Conservation (phyloP, 1,284 basidiomycete genomes). For the Puccinia coronata region DNA sequence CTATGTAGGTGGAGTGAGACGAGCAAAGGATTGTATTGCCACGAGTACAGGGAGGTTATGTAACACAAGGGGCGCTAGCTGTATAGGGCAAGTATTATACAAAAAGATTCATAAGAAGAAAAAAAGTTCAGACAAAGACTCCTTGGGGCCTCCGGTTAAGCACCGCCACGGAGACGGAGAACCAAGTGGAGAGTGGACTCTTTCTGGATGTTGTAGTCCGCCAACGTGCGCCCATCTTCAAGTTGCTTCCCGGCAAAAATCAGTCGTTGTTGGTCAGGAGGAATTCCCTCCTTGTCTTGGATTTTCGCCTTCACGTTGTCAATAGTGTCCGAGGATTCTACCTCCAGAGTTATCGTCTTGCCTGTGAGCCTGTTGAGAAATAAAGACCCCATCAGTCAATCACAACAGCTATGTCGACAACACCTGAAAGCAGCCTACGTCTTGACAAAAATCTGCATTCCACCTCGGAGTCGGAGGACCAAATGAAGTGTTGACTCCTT, state of each 20-base stretch:
- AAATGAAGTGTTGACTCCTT: too few species aligned
- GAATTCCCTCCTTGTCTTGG: too few species aligned
- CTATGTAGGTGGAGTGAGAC: too few species aligned
- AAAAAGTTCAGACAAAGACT: too few species aligned
- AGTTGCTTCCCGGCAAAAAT: conserved; percentile 62
- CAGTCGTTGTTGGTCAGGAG: too few species aligned
- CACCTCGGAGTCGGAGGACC: conserved; percentile 80
- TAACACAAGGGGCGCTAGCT: neutral
- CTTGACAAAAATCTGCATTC: too few species aligned
- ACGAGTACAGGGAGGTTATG: neutral
- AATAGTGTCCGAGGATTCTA: too few species aligned
- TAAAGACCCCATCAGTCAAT: conserved; percentile 50
- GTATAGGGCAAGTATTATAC: neutral
- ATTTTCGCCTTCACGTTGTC: too few species aligned
- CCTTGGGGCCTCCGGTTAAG: too few species aligned
- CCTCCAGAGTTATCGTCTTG: conserved; percentile 61
- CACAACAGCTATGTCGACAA: conserved; percentile 53
- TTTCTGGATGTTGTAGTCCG: too few species aligned
- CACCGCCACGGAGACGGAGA: conserved; percentile 55
- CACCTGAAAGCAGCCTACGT: conserved; percentile 2
- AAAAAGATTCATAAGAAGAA: too few species aligned
- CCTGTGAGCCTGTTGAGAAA: conserved; percentile 54
- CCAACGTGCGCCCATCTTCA: conserved; percentile 58
- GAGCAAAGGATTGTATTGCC: neutral
- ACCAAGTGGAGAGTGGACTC: conserved; percentile 60